Evolutionary conservation across 176 grass and related monocot species (phyloP).

Genomic region (Musa beccarii): DNA sequence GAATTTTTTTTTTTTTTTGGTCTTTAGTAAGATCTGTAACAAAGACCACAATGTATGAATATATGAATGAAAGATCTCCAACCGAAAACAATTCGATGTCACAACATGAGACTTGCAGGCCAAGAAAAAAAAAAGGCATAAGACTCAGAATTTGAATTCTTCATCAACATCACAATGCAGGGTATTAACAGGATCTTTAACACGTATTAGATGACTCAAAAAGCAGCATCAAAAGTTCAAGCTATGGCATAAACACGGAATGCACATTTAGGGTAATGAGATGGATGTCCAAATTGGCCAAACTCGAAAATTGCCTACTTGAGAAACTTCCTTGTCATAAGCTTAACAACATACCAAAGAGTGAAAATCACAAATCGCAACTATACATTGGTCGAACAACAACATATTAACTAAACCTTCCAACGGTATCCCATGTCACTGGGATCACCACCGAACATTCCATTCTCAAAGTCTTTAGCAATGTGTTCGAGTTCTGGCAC

Average conservation of each 20-base stretch:
- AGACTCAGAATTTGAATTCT: no score
- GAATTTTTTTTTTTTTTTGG: no score
- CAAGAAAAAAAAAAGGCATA: no score
- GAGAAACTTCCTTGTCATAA: neutral
- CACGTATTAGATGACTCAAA: no score
- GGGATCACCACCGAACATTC: neutral
- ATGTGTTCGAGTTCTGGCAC: neutral
- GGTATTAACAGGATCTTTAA: no score
- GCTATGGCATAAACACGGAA: neutral
- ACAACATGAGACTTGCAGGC: no score
- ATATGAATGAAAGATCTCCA: no score
- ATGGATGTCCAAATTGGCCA: neutral
- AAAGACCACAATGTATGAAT: no score
- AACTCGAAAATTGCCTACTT: neutral
- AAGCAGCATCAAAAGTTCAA: neutral
- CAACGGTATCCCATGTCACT: neutral
- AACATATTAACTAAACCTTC: neutral
- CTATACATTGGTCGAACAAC: neutral
- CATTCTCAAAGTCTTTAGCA: neutral
- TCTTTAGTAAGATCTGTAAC: no score
- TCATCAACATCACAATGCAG: no score
- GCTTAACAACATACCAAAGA: neutral
- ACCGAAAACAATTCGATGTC: no score
- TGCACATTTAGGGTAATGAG: neutral
- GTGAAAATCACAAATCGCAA: neutral